Percentiles rank a stretch among this genome's conserved stretches.
Conservation (phyloP, 371 early-diverging fungal species). For the Massospora cicadina region DNA sequence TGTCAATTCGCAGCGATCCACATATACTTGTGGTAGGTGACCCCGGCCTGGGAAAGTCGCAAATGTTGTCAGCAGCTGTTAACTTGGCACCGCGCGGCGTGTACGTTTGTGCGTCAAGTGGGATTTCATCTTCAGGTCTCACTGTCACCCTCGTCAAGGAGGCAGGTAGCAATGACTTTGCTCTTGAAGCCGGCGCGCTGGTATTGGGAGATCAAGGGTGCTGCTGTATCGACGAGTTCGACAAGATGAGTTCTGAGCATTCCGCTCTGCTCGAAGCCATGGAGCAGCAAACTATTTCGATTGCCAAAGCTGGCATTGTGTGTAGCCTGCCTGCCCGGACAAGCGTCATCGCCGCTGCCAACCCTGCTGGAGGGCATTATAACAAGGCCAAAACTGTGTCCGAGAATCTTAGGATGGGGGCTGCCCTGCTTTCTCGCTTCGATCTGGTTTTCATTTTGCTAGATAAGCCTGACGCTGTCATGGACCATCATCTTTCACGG, state of each 20-base stretch:
- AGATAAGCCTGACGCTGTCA: conserved; percentile 70
- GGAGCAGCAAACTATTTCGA: conserved; percentile 99
- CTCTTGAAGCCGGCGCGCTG: conserved; percentile 70
- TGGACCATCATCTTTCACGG: conserved; percentile 68
- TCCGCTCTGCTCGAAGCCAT: conserved; percentile 99
- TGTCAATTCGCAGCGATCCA: conserved; percentile 57
- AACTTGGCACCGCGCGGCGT: conserved; percentile 78
- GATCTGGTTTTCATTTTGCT: conserved; percentile 91
- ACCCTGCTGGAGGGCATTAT: conserved; percentile 97
- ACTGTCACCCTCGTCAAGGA: conserved; percentile 64
- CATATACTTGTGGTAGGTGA: conserved; percentile 36
- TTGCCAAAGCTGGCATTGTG: conserved; percentile 99
- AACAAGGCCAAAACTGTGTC: conserved; percentile 55
- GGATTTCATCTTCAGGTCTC: conserved; percentile 55
- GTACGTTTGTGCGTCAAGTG: conserved; percentile 85
- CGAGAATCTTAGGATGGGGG: conserved; percentile 56
- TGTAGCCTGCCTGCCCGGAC: conserved; percentile 95
- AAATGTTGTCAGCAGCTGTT: conserved; percentile 68
- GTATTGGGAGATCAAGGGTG: conserved; percentile 98
- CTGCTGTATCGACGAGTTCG: conserved; percentile 99
- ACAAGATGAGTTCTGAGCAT: conserved; percentile 98
- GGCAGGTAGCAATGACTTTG: conserved; percentile 49
- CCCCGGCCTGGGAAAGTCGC: conserved; percentile 91
- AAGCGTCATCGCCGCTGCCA: conserved; percentile 94
- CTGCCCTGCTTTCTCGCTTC: conserved; percentile 84